Evolutionary conservation across 1,139 yeast species (phyloP).

Genomic region (Geotrichum cucujoidarum): DNA sequence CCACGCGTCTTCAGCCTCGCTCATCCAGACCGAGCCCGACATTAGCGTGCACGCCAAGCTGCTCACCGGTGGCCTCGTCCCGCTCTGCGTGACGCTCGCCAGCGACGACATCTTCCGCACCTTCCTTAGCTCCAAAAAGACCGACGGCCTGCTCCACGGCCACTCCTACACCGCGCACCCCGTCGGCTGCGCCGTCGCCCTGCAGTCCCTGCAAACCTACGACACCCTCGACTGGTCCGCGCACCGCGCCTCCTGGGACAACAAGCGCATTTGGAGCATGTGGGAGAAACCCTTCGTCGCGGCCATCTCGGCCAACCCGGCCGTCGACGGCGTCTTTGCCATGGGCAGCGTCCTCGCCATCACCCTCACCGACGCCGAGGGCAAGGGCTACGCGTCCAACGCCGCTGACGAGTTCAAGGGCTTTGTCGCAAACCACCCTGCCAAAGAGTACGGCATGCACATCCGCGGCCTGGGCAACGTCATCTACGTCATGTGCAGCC

Average conservation of each 20-base stretch:
- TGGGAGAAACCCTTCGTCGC: constrained; percentile 25
- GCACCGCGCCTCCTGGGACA: constrained; percentile 17
- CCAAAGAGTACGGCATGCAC: constrained; percentile 16
- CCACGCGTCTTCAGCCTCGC: constrained; percentile 23
- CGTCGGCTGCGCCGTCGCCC: constrained; percentile 32
- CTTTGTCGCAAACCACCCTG: not conserved
- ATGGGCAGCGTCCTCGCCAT: constrained; percentile 30
- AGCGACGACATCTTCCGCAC: constrained; percentile 27
- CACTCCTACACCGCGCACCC: constrained; percentile 34
- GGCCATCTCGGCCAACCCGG: constrained; percentile 21
- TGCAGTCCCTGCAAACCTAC: constrained; percentile 23
- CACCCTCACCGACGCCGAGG: constrained; percentile 23
- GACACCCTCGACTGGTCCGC: constrained; percentile 21
- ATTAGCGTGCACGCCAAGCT: constrained; percentile 32
- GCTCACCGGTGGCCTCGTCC: constrained; percentile 31
- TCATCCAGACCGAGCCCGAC: constrained; percentile 28
- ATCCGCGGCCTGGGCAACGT: constrained; percentile 28
- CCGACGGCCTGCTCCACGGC: constrained; percentile 32
- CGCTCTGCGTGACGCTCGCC: constrained; percentile 29
- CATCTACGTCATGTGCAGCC: constrained; percentile 25
- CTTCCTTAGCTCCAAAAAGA: constrained; percentile 26
- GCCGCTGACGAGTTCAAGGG: constrained; percentile 8
- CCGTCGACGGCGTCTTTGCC: constrained; percentile 27
- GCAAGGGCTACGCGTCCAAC: constrained; percentile 10
- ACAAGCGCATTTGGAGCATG: constrained; percentile 22